Base-by-base conservation (phyloP, 208 protist species). In the Willaertia magna region DNA sequence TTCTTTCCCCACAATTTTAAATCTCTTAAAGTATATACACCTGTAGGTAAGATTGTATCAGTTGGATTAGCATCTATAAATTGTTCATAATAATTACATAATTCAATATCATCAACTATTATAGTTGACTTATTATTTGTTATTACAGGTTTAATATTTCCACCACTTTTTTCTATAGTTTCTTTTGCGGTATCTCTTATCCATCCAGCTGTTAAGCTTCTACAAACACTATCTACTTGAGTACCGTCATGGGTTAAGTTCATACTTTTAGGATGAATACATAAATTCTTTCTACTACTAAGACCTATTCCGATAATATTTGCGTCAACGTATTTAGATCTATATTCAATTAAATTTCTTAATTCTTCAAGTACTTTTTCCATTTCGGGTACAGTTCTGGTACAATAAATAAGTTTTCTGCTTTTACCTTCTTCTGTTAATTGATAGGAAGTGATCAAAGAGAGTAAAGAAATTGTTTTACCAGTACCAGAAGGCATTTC, bases 401-500 rank as follows among this genome's bases (percentile, higher is more conserved):
- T 99, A 89, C 98, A 99, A 92, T 99, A 99, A 30, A 99, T 90
- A 75, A 99, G 93, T 89, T 99, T 98, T n/a, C 94, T 91, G 39
- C 94, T 93, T 74, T 96, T 94, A 61, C 93, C 79, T 7, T 94
- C 92, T 86, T 99, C 93, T 43, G 95, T 92, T 67, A 96, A 91
- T 88, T 97, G 88, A 87, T 97, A 98, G 14, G 94, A 92, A 20
- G 88, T 90, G 14, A 91, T 93, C n/a, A 99, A 94, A 1, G 97
- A 97, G 11, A 99, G 91, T 51, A 99, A 88, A n/a, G 97, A 97
- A 51, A 99, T 96, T 0, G 98, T 99, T 89, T 99, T 99, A 42
- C 98, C 98, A 0, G 98, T 99, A 61, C 98, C 98, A 26, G 95
- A 98, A 20, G 98, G 97, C 98, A 99, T 99, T 89, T 99, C 97